These are phyloP conservation scores for Nannizzia gypsea DNA, from an alignment of 2,329 filamentous ascomycete species.

Conservation along the genomic window DNA sequence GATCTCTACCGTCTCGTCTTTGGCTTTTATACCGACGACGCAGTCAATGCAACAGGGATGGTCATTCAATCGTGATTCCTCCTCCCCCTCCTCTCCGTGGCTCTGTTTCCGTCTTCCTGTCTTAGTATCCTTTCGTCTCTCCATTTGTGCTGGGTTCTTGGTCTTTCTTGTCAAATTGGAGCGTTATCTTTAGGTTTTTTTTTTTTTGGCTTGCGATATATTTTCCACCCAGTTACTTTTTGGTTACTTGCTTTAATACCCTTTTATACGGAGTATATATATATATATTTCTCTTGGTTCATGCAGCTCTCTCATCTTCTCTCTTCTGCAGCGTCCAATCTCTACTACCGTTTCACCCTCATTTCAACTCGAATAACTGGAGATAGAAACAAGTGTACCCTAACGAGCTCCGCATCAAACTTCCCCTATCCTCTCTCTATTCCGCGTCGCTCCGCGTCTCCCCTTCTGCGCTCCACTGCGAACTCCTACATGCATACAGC, in stretches of 20 bases:
- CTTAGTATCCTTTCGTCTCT: neutral
- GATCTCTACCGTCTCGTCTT: slow-evolving; percentile 79
- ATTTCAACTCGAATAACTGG: neutral
- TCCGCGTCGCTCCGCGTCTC: neutral
- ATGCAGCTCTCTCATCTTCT: neutral
- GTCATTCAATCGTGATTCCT: slow-evolving; percentile 24
- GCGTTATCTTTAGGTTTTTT: neutral
- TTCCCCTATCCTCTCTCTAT: neutral
- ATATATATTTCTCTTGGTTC: neutral
- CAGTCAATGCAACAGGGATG: slow-evolving; percentile 52
- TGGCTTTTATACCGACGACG: slow-evolving; percentile 70
- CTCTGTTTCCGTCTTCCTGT: neutral
- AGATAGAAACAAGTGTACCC: neutral
- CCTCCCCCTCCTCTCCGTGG: no score
- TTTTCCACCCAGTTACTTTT: neutral
- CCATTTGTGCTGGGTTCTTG: neutral
- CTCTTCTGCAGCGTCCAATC: neutral
- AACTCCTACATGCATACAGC: neutral
- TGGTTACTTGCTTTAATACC: neutral
- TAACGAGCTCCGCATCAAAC: slow-evolving; percentile 1
- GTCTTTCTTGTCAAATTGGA: neutral
- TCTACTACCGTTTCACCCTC: neutral
- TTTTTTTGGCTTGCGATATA: neutral
- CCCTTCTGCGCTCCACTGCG: neutral
- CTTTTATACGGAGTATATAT: neutral